Base-by-base conservation (phyloP, 2,329 filamentous ascomycete species). In the Colletotrichum sidae region DNA sequence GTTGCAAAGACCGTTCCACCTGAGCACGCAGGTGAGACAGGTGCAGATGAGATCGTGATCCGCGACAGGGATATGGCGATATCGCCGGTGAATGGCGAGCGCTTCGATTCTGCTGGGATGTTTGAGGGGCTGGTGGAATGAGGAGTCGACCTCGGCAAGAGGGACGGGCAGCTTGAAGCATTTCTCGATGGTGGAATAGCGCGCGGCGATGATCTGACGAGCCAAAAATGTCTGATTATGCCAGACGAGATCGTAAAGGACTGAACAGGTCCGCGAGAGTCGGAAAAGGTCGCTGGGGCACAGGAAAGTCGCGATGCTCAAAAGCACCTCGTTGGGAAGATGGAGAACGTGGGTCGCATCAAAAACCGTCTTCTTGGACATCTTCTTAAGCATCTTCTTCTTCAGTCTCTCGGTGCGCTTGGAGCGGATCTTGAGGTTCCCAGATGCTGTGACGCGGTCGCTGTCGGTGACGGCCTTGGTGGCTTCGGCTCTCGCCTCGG, bases 1-100 rank as follows among this genome's bases (percentile, higher is more conserved):
- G 0, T 87, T 69, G 63, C 80, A 81, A 6, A 89, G 79, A 12
- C 84, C 81, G 68, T 86, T 86, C 87, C 86, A 89, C 2, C 83
- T 79, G 42, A 86, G 70, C 47, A 85, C 74, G 70, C 87, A 89
- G 0, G 83, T 85, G 34, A 86, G 73, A 69, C 86, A 89, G 1
- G 84, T 86, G 74, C 87, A 89, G 4, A 86, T 73, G n/a, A 79
- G 71, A 10, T 72, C 56, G 0, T 79, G 76, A 66, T 88, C 79
- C 0, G 83, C 80, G 1, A 77, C 68, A 44, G 76, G 75, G 17
- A 88, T 77, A 70, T 88, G 85, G 65, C 84, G 83, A 69, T 84
- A 87, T 47, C 80, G 81, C 63, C 79, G 81, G 71, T 85, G 81
- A 35, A 86, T 80, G 37, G 72, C 72, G 8, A 82, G 72, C 53